Evolutionary conservation across 2,329 filamentous ascomycete genomes (phyloP).

Genomic region (Leptographium galeiforme): DNA sequence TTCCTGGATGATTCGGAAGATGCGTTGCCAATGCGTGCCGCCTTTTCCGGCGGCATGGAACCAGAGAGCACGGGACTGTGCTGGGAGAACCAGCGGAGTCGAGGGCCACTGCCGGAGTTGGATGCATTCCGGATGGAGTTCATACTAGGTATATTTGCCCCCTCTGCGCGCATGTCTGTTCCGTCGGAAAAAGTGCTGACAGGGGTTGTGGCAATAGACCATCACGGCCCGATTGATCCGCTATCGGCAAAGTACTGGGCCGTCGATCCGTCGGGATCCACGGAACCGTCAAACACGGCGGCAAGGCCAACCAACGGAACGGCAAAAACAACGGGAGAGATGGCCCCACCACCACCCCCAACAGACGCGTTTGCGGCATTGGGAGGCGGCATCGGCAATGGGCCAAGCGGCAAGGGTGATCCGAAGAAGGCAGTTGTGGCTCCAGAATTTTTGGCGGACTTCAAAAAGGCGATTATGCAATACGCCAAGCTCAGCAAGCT

Average conservation of each 20-base stretch:
- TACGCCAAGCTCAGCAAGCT: conserved; percentile 48
- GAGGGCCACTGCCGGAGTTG: conserved; percentile 33
- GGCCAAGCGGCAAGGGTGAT: neutral
- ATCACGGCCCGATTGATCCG: conserved; percentile 57
- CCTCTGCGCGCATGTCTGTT: neutral
- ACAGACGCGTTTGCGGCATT: conserved; percentile 11
- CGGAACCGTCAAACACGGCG: conserved; percentile 8
- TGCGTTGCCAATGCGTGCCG: conserved; percentile 37
- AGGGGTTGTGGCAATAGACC: conserved; percentile 21
- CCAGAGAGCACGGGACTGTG: conserved; percentile 70
- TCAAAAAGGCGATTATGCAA: conserved; percentile 57
- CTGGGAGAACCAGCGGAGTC: conserved; percentile 53
- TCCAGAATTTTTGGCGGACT: conserved; percentile 45
- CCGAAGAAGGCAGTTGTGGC: conserved; percentile 32
- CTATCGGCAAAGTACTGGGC: conserved; percentile 75
- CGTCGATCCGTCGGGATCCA: too few species aligned
- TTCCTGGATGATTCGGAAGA: conserved; percentile 86
- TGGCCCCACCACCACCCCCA: conserved; percentile 12
- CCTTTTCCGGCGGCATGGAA: conserved; percentile 55
- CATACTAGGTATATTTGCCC: conserved; percentile 45
- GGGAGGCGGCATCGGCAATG: neutral
- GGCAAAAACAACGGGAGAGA: conserved; percentile 6
- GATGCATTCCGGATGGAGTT: conserved; percentile 61
- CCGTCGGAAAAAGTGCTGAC: neutral
- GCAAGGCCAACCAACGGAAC: neutral